A percentile compares a stretch with the other conserved stretches of the same genome.
These are phyloP conservation scores for Pichia sp. DNA, from an alignment of 1,139 yeast species.

Conservation along the genomic window DNA sequence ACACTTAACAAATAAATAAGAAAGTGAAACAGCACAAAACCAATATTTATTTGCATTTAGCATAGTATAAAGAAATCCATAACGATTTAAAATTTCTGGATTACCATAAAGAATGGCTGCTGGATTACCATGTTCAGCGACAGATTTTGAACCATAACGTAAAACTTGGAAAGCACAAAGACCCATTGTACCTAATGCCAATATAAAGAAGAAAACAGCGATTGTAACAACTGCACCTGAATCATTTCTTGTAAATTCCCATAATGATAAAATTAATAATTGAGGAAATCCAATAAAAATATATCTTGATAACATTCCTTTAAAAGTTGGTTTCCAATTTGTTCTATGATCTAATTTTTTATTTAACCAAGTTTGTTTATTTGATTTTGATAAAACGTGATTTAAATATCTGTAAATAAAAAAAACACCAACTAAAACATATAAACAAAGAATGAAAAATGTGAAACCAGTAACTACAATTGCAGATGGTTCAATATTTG, in stretches of 20 bases:
- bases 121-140: conserved; percentile 53
- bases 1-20: conserved; percentile 52
- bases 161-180: conserved; percentile 58
- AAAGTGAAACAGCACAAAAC: conserved; percentile 59
- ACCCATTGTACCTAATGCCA: conserved; percentile 48
- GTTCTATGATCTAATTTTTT: conserved; percentile 43
- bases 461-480: conserved; percentile 73
- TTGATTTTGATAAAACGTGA: conserved; percentile 38
- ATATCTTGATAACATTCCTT: conserved; percentile 65
- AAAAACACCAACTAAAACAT: conserved; percentile 47
- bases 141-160: conserved; percentile 50
- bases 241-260: conserved; percentile 68
- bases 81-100: conserved; percentile 53
- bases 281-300: conserved; percentile 74
- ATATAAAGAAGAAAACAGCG: conserved; percentile 55
- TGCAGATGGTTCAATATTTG: conserved; percentile 66
- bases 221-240: conserved; percentile 72
- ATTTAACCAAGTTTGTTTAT: conserved; percentile 39
- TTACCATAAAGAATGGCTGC: conserved; percentile 77
- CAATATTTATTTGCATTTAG: conserved; percentile 67
- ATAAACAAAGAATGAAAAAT: conserved; percentile 64
- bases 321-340: conserved; percentile 50
- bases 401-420: conserved; percentile 38
- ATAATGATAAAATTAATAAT: conserved; percentile 57
- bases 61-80: conserved; percentile 81